Evolutionary conservation across 2,329 filamentous ascomycete genomes (phyloP).

Genomic region (Alternaria panax): DNA sequence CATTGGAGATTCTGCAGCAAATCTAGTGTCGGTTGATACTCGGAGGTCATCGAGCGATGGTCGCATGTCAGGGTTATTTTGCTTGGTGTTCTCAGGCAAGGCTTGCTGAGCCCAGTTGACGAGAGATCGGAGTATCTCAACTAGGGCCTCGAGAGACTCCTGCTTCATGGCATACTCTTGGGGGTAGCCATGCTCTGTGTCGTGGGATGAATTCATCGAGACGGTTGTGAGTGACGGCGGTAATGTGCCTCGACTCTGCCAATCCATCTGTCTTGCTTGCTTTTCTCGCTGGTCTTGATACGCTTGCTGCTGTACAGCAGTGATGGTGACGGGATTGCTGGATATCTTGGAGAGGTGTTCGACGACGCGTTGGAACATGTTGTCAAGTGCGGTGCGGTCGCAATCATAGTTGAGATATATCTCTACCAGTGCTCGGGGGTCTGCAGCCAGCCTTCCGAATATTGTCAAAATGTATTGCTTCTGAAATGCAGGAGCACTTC

Average conservation of each 20-base stretch:
- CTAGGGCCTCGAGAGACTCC: conserved; percentile 83
- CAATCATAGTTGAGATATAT: conserved; percentile 99
- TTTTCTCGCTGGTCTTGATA: conserved; percentile 81
- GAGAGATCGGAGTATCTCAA: conserved; percentile 86
- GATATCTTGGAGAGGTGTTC: conserved; percentile 92
- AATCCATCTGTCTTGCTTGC: conserved; percentile 70
- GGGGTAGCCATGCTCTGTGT: conserved; percentile 75
- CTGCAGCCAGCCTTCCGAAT: conserved; percentile 81
- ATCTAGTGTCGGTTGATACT: conserved; percentile 78
- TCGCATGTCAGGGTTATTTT: conserved; percentile 54
- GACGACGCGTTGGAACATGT: conserved; percentile 93
- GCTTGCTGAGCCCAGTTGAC: conserved; percentile 89
- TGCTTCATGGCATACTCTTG: conserved; percentile 92
- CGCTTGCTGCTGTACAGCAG: conserved; percentile 78
- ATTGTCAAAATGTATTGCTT: conserved; percentile 92
- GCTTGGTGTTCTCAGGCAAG: conserved; percentile 57
- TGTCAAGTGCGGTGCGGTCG: conserved; percentile 88
- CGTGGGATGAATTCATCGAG: conserved; percentile 66
- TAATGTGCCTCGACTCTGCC: conserved; percentile 84
- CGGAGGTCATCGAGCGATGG: conserved; percentile 67
- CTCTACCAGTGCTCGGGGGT: conserved; percentile 89
- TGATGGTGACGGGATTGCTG: conserved; percentile 78
- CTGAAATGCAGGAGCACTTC: conserved; percentile 84
- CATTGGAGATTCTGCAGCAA: conserved; percentile 66
- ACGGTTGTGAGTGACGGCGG: conserved; percentile 86